Base-by-base conservation (phyloP, 2,329 filamentous ascomycete species). In the Colletotrichum tropicale region DNA sequence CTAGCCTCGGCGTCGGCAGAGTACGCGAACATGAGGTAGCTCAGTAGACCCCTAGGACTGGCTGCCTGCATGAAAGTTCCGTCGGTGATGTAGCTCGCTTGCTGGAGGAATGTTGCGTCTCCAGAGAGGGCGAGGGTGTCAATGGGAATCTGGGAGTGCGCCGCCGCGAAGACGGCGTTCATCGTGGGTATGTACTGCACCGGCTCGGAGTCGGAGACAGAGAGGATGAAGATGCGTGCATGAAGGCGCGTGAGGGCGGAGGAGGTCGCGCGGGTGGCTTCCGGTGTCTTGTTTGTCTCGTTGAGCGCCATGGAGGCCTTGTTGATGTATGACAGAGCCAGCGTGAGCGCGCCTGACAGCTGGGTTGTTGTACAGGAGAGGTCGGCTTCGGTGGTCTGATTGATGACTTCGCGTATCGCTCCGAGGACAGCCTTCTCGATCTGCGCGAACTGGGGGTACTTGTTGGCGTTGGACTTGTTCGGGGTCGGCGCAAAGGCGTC, bases 131-230 rank as follows among this genome's bases (percentile, higher is more conserved):
- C 94, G 76, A 98, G 91, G 38, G 98, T 96, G 84, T 99, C 97
- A 80, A 99, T 96, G 28, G 96, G 95, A 78, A 99, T 95, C 80
- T 92, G 92, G 71, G 96, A 91, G 78, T 96, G 93, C 81, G 98
- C 95, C 75, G 96, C 97, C 4, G 97, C 97, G 85, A 99, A 99
- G 76, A 98, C 98, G 80, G 94, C 92, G 86, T 99, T 99, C 97
- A 99, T 99, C 79, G 98, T 97, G 1, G 96, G 94, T 71, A 99
- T 99, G 87, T 99, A 99, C 84, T 98, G 94, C 7, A 96, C 93
- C 0, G 98, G 91, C 80, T 96, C 94, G 56, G 90, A 90, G 81
- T 95, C 95, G 62, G 95, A 98, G 6, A 98, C 96, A 64, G 95
- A 98, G 70, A 99, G 84, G 77, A 98, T 93, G 70, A 99, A 90